Base-by-base conservation (phyloP, 1,284 basidiomycete species). In the Pseudozyma hubeiensis region DNA sequence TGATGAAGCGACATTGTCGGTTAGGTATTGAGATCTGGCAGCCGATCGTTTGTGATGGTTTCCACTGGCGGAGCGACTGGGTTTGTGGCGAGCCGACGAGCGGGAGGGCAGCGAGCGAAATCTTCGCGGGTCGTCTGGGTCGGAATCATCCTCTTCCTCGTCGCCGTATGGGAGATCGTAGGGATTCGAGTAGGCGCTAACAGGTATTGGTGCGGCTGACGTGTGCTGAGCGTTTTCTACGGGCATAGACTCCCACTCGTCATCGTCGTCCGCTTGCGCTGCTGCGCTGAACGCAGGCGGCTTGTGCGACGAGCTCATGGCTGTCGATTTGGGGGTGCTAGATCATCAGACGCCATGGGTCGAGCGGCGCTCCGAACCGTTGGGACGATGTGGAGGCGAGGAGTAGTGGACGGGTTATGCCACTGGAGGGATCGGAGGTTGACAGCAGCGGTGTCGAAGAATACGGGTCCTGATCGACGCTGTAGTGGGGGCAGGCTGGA, bases 241-340 rank as follows among this genome's bases (percentile, higher is more conserved):
- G 0, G 71, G 75, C 77, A 80, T 80, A 33, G 75, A 69, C 67
- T 80, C 51, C 79, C 79, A 80, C 34, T 80, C 79, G 55, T 80
- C 78, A n/a, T 79, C 78, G 51, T 78, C 77, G 34, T 56, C 65
- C 16, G 41, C 30, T 7, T 33, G 44, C 24, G 50, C 46, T 19
- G 59, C 47, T 35, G 47, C 48, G 16, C 30, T 19, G 10, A 44
- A 8, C 11, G 51, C 16, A 19, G 43, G 30, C 7, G 47, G 39
- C 17, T 50, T 52, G 34, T 53, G 55, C 17, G 60, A 63, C 56
- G 53, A 63, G 66, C 66, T 68, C 66, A 68, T 68, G 43, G 54
- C 55, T 48, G 65, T 48, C 55, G 7, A 52, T 35, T 30, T 4
- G 30, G 11, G 29, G 17, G 1, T n/a, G 13, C 13, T 11, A 7